Conservation (phyloP, 2,329 filamentous ascomycete species). For the Botrytis aclada region DNA sequence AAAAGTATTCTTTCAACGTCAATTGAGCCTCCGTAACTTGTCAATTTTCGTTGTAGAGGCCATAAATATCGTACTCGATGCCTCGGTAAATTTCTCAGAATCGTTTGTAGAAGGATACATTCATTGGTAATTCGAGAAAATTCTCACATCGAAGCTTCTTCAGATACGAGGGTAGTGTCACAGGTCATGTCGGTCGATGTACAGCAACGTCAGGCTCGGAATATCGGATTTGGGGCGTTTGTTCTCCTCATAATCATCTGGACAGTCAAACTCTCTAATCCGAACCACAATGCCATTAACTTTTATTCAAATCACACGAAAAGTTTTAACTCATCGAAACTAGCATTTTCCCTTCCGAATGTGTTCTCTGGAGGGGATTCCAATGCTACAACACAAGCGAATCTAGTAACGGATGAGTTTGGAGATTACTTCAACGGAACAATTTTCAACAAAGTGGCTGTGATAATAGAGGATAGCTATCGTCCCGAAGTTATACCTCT, state of each 20-base stretch:
- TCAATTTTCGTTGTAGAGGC: not conserved
- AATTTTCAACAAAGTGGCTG: slow-evolving; percentile 37
- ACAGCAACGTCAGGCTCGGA: slow-evolving; percentile 29
- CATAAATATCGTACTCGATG: not conserved
- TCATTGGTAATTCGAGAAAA: not conserved
- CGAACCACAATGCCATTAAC: slow-evolving; percentile 26
- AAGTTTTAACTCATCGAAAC: slow-evolving; percentile 3
- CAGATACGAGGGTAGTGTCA: not conserved
- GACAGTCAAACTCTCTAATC: slow-evolving; percentile 30
- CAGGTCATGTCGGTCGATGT: slow-evolving; percentile 28
- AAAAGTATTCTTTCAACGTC: not conserved
- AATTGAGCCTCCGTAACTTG: not conserved
- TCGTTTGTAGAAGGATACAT: not conserved
- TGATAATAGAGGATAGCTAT: slow-evolving; percentile 41
- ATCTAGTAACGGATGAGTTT: not conserved
- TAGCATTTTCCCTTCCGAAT: not conserved
- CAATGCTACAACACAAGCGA: slow-evolving; percentile 13
- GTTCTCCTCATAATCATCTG: slow-evolving; percentile 31
- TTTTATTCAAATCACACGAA: slow-evolving; percentile 23
- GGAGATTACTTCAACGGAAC: slow-evolving; percentile 29
- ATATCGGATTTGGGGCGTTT: slow-evolving; percentile 30
- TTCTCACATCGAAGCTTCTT: not conserved
- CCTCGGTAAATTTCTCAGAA: not conserved
- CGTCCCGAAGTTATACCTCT: slow-evolving; percentile 40
- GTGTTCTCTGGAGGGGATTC: not conserved